phyloP scores from a whole-genome alignment of 2,329 filamentous ascomycete genomes.

The Botrytis hyacinthi region DNA sequence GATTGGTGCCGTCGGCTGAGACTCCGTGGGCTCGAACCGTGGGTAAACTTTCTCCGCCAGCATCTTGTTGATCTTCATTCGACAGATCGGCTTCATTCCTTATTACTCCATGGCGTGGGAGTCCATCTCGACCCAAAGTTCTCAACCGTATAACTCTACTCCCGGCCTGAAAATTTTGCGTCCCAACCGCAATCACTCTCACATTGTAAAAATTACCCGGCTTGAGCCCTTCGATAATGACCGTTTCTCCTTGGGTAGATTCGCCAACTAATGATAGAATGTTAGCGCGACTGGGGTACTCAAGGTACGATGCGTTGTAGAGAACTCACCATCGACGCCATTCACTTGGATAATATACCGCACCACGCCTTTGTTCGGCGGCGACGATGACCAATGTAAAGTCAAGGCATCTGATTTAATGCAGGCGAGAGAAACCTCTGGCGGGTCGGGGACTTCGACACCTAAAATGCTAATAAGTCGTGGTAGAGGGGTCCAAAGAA shows the following conservation, averaged over 20 bases:
- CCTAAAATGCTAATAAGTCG: conserved; percentile 88
- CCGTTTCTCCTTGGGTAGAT: conserved; percentile 74
- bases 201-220: conserved; percentile 91
- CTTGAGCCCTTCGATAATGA: conserved; percentile 85
- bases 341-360: conserved; percentile 94
- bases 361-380: conserved; percentile 58
- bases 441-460: conserved; percentile 87
- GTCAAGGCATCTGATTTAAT: conserved; percentile 85
- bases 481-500: conserved; percentile 85
- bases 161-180: conserved; percentile 87
- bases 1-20: conserved; percentile 58
- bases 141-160: conserved; percentile 81
- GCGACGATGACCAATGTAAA: conserved; percentile 83
- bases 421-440: conserved; percentile 84
- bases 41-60: conserved; percentile 48
- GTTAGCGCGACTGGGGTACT: conserved; percentile 7
- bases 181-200: conserved; percentile 85
- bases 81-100: conserved; percentile 56
- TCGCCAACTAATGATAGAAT: conserved; percentile 67
- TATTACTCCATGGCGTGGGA: conserved; percentile 57
- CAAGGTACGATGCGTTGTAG: neutral
- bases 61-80: conserved; percentile 49
- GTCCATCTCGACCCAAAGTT: conserved; percentile 66
- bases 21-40: conserved; percentile 47
- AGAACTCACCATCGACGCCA: conserved; percentile 73